Base-by-base conservation (phyloP, 176 grass and related monocot species). In the Raddia guianensis region DNA sequence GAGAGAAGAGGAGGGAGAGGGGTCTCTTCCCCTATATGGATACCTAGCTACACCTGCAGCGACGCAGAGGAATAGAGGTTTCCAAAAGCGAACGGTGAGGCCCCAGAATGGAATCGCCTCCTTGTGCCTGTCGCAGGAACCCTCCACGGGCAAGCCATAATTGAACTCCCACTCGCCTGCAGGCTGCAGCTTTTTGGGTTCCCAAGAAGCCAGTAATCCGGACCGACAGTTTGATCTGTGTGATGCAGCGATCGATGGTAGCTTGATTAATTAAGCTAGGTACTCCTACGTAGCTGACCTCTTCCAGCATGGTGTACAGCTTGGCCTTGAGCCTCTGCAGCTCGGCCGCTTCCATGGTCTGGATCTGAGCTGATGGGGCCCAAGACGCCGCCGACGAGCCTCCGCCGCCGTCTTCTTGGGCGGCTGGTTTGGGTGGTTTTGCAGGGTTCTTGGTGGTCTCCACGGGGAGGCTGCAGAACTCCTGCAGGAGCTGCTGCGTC, bases 251-350 rank as follows among this genome's bases (percentile, higher is more conserved):
- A 33, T 53, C 27, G 27, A 27, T 27, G 27, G 27, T 27, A 27
- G 52, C 68, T 63, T 84, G 40, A 48, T 67, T 12, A 18, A 63
- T 73, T 12, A 81, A 37, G 56, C 49, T 69, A n/a, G 50, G 68
- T 27, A n/a, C n/a, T n/a, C n/a, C n/a, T n/a, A 27, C 27, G 37
- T 40, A 3, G 37, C 73, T 69, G 64, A 97, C 94, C 94, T 97
- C 94, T 83, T 97, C 87, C 49, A 97, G 80, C 91, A 97, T 90
- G 65, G 87, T 54, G 70, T 84, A 84, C 9, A 97, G 89, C 80
- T 84, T 94, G 65, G 89, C 79, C 69, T 94, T 97, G 55, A 89
- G 86, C 70, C 82, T 82, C 76, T 97, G 91, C 40, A 94, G 79
- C 54, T 92, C 94, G n/a, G 87, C 32, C 14, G 88, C 71, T 76